Evolutionary conservation across 306 rosid genomes (phyloP), one percentile per base, ranked within the genome.

Genomic region (Glycyrrhiza uralensis): DNA sequence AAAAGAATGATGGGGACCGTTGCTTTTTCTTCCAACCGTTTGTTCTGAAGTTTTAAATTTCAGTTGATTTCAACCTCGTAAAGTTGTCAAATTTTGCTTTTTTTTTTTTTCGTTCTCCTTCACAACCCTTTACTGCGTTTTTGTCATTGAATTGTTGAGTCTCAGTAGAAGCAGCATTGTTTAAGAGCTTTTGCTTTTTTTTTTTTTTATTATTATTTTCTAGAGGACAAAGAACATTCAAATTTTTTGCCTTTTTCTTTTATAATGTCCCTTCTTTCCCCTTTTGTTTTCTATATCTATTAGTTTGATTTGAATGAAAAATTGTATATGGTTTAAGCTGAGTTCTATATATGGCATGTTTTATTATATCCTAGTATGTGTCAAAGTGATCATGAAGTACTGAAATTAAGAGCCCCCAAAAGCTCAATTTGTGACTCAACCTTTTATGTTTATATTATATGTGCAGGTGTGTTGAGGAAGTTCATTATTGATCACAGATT

Each of bases 1-100:
- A 89, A 86, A 82, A 71, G 72, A 83, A 74, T 59, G 50, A 50
- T 11, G 58, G 77, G 80, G 86, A 80, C 92, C 82, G 60, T 82
- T 69, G 75, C 82, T 65, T 81, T 79, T 69, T 59, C 13, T 30
- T 6, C 58, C 52, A 71, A 76, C 80, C 83, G 85, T 83, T 82
- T 18, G 41, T 75, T 83, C 76, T 75, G 60, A 70, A 66, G 55
- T 77, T 83, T 85, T 84, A 75, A 85, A 83, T 77, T 81, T 74
- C 84, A 32, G 88, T 83, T 81, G 28, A 41, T 67, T 78, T 74
- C 71, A 67, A 51, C 55, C 50, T 56, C 46, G 26, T 36, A 81
- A 75, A 68, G 69, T 44, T 75, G 52, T 61, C 83, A 22, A 67
- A 46, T 35, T 45, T 68, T 64, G 78, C 87, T 79, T 87, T 74